Base-by-base conservation (phyloP, 768 basidiomycete species). In the Cyclocybe aegerita region DNA sequence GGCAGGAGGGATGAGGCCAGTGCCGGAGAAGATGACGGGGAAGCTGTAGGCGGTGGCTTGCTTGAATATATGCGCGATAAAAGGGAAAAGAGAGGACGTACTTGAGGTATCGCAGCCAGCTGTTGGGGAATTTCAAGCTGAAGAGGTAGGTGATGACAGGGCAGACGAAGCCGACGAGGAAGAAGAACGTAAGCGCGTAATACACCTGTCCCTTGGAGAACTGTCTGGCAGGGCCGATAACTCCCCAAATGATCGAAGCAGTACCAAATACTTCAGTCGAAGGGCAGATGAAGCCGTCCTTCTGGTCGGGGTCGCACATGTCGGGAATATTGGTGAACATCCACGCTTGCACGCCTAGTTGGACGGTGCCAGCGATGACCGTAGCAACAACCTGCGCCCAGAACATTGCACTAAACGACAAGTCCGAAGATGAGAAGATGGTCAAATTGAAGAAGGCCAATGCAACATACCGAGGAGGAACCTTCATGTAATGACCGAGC, bases 231-330 rank as follows among this genome's bases (percentile, higher is more conserved):
- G 90, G 90, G 1, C 90, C 89, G 49, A 93, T 88, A 53, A 89
- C 86, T 53, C 91, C 88, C 85, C 84, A 90, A 55, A 92, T 79
- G 54, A 93, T 79, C 51, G 81, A 83, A 15, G 90, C 90, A 2
- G 87, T 88, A 34, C 86, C 88, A 64, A 92, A 91, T 7, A 89
- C 85, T 52, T 83, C 73, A 4, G 85, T 86, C 9, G 50, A 65
- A 0, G 88, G 87, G 64, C 89, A 91, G 48, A 80, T 85, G 66
- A 90, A 90, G 14, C 80, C 78, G 57, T 84, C 76, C 58, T 64
- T 69, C 66, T 88, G 82, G 8, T 7, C 54, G 6, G 70, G 63
- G 9, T 56, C 56, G 65, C 88, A 90, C 64, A 89, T 80, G 31
- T 77, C 74, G 5, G 71, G 65, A 60, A 90, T 82, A 66, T 88